Base-by-base conservation (phyloP, 345 rosid species). In the Hibiscus syriacus region DNA sequence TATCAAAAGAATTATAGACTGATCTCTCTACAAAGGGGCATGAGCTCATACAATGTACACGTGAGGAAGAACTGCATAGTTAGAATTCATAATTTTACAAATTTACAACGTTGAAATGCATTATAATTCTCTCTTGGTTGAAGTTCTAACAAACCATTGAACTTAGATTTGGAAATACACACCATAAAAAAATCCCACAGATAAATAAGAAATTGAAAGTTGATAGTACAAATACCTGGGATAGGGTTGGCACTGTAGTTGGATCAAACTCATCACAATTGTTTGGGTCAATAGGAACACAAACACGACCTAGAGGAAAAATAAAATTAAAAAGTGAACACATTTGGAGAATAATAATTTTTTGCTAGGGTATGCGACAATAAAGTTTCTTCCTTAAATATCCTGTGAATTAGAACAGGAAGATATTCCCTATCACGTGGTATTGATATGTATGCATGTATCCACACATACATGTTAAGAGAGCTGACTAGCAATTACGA, bases 251-350 rank as follows among this genome's bases (percentile, higher is more conserved):
- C 49, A 87, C 98, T 29, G 82, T 71, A 61, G 85, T 79, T 68
- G 99, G 98, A 80, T 94, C 97, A 74, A 94, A 94, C 69, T 86
- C 92, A 59, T 89, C 92, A 16, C 94, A 90, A 55, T 64, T 71
- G 34, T 78, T 72, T 27, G 97, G 97, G 62, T 94, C 98, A 57
- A 94, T 94, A 50, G 27, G 98, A 73, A 91, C 85, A 74, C 99
- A 94, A 2, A 94, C 86, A 78, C 83, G 92, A 46, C 99, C 99
- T 94, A 76, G 20, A 73, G 69, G 69, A 50, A 69, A 56, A 29
- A 29, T 46, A 26, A 55, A 56, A 16, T 12, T 46, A 19, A 70
- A 50, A 60, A 34, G 23, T n/a, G n/a, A n/a, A n/a, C n/a, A n/a
- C n/a, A 7, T 38, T 17, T 23, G 13, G n/a, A 63, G 17, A 20